Evolutionary conservation across 495 filamentous ascomycete species (phyloP), one percentile per base, ranked within the genome.

Genomic region (Xylaria scruposa): DNA sequence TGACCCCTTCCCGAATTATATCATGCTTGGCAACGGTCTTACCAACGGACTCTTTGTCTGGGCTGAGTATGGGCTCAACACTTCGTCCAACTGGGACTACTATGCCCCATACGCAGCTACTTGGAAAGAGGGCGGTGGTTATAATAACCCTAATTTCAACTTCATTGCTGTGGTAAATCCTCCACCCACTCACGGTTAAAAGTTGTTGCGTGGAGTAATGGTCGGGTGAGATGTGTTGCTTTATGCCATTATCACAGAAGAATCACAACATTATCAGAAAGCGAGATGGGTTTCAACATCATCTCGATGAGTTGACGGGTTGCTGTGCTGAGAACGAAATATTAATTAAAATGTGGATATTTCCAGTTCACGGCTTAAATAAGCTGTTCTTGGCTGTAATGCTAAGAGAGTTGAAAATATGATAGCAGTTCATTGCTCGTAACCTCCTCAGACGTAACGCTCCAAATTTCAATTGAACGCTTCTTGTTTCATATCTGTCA

Each of bases 51-150:
- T 89, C 8, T 86, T 89, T 66, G 85, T 85, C 19, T 89, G 85
- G 84, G 88, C 88, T 63, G 84, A 87, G 78, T 83, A 89, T n/a
- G 88, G 85, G 46, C 81, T 90, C 73, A 88, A 90, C 70, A 79
- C 83, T 1, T 85, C 83, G 10, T 80, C 79, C 2, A 77, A 77
- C 38, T 78, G 77, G 77, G 75, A 77, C 29, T 64, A 75, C 68
- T 78, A 78, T 77, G 80, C 77, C 75, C 83, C 76, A 31, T 73
- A 78, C 21, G 75, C 73, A 33, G 66, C 77, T 29, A 77, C 73
- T 19, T 78, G 77, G 77, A 78, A 77, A 65, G 77, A 78, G 59
- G 77, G 77, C 4, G 77, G 77, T 12, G 77, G 77, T 0, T 78
- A 78, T 40, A 72, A 77, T 61, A 78, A 78, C 46, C 77, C 77